These are phyloP conservation scores for Bertia moriformis DNA, from an alignment of 2,329 filamentous ascomycete genomes.

Conservation along the genomic window DNA sequence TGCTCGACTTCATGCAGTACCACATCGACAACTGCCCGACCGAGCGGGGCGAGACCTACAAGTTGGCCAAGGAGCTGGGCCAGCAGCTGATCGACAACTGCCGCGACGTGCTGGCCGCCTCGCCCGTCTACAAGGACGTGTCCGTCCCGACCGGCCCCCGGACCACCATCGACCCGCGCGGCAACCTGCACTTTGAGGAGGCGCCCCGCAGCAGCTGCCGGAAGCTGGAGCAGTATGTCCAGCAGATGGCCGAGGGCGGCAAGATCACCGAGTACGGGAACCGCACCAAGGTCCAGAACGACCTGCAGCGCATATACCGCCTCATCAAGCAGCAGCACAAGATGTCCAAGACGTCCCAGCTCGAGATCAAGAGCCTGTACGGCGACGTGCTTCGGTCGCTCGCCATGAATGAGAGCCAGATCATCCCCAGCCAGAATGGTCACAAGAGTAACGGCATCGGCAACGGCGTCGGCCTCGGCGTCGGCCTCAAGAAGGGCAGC, in stretches of 20 bases:
- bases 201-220: conserved; percentile 74
- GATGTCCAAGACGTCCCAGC: conserved; percentile 85
- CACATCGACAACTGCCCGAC: conserved; percentile 98
- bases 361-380: conserved; percentile 93
- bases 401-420: conserved; percentile 96
- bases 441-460: conserved; percentile 33
- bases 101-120: conserved; percentile 72
- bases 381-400: conserved; percentile 89
- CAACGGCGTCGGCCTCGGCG: conserved; percentile 33
- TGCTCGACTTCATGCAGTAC: conserved; percentile 98
- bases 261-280: conserved; percentile 99
- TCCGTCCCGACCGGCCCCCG: conserved; percentile 79
- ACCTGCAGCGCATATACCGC: conserved; percentile 89
- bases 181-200: conserved; percentile 86
- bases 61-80: conserved; percentile 90
- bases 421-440: conserved; percentile 74
- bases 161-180: conserved; percentile 77
- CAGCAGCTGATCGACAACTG: conserved; percentile 94
- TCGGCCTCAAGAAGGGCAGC: conserved; percentile 28
- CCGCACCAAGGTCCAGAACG: conserved; percentile 93
- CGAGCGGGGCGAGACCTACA: conserved; percentile 90
- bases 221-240: conserved; percentile 96
- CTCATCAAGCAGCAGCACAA: conserved; percentile 98
- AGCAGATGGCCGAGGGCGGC: conserved; percentile 94
- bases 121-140: conserved; percentile 94